Evolutionary conservation across 2,329 filamentous ascomycete species (phyloP), one percentile per base, ranked within the genome.

Genomic region (Aspergillus arachidicola): DNA sequence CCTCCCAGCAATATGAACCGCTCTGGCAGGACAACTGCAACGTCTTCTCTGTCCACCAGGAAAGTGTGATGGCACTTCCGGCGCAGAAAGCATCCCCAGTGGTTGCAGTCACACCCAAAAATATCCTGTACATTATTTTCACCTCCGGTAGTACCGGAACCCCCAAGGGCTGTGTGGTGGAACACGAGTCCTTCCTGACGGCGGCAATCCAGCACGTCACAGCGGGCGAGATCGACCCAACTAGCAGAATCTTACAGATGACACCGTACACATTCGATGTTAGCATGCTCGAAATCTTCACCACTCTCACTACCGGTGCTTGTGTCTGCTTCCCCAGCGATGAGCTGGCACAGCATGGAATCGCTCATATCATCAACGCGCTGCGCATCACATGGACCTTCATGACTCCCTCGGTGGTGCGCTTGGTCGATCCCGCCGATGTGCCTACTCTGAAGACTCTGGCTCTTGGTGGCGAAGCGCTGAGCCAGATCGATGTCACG

Each of bases 81-180:
- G 30, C 51, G n/a, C 51, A 30, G 46, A 26, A 50, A 30, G 46
- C 46, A 50, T 14, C 46, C 6, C 46, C 38, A 12, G 26, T 34
- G 19, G 36, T 58, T 11, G 6, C 34, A 6, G 64, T 62, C 11
- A 53, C 41, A 14, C 57, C 59, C 10, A 28, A 60, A 6, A 60
- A 63, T 30, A 41, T 51, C 16, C 89, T 91, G 0, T 95, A 66
- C 10, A 62, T 96, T 56, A 91, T 94, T 0, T 96, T 96, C 75
- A 91, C 88, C 58, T 92, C 89, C 7, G 93, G 93, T 14, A 96
- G 93, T 0, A 96, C 93, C 0, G 93, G 93, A 1, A 81, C 92
- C 55, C 92, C 93, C 1, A 96, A 96, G 76, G 93, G 92, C 7
- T 92, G 96, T 16, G 89, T 91, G 83, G 82, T 96, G 32, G 89